These are phyloP conservation scores for Austroboletus novae-zelandiae DNA, from an alignment of 1,284 basidiomycete genomes.

Conservation along the genomic window DNA sequence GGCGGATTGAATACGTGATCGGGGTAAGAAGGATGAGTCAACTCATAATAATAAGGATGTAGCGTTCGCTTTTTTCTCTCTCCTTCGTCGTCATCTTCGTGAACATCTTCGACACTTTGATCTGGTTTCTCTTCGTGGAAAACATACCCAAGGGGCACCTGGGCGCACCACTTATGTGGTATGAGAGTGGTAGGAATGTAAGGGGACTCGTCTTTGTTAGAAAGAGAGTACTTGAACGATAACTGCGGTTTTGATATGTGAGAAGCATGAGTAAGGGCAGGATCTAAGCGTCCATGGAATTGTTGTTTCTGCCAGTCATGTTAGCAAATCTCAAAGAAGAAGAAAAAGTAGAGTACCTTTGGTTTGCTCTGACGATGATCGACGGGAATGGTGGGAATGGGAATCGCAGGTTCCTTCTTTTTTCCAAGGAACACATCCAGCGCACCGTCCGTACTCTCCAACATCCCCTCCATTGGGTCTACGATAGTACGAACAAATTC, in stretches of 20 bases:
- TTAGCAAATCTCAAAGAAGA: conserved; percentile 2
- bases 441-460: conserved; percentile 84
- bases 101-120: conserved; percentile 23
- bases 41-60: conserved; percentile 85
- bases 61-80: conserved; percentile 27
- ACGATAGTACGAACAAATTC: conserved; percentile 77
- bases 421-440: conserved; percentile 79
- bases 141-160: conserved; percentile 70
- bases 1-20: conserved; percentile 59
- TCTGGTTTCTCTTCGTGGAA: conserved; percentile 38
- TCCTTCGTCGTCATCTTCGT: conserved; percentile 22
- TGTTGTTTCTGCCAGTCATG: conserved; percentile 29
- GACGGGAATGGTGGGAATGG: conserved; percentile 41
- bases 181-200: conserved; percentile 57
- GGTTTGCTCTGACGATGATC: conserved; percentile 12
- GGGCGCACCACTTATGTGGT: conserved; percentile 75
- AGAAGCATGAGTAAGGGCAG: conserved; percentile 65
- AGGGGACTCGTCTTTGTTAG: conserved; percentile 52
- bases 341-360: conserved; percentile 16
- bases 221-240: conserved; percentile 55
- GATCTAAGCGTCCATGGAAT: conserved; percentile 46
- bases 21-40: conserved; percentile 71
- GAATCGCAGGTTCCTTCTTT: conserved; percentile 63
- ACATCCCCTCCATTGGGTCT: conserved; percentile 79
- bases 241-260: conserved; percentile 79